Conservation (phyloP, 352 stramenopile species). For the Aphanomyces euteiches region DNA sequence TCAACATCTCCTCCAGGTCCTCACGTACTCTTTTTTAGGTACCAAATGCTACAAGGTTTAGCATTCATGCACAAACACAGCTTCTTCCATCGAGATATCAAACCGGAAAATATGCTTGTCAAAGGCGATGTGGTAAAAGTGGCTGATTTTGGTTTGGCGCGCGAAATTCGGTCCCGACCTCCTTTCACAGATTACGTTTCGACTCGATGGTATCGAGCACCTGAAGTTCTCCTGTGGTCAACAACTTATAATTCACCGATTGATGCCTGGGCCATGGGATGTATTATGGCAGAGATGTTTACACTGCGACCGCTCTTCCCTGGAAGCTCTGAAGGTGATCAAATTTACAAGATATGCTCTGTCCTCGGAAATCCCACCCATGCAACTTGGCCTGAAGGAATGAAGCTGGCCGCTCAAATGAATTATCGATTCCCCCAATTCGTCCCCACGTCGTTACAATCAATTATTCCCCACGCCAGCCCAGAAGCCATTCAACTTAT, state of each 20-base stretch:
- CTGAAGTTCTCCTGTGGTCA: conserved; percentile 94
- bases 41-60: conserved; percentile 96
- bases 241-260: conserved; percentile 96
- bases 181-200: conserved; percentile 98
- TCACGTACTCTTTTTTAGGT: conserved; percentile 35
- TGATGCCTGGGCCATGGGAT: conserved; percentile 96
- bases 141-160: conserved; percentile 97
- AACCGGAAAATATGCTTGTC: conserved; percentile 97
- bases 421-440: conserved; percentile 96
- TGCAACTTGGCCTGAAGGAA: conserved; percentile 90
- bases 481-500: conserved; percentile 90
- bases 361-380: conserved; percentile 91
- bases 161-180: conserved; percentile 86
- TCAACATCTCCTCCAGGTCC: neutral
- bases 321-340: conserved; percentile 93
- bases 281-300: conserved; percentile 98
- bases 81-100: conserved; percentile 99
- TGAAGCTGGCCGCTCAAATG: conserved; percentile 94
- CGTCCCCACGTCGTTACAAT: conserved; percentile 79
- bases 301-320: conserved; percentile 96
- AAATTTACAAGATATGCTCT: conserved; percentile 97
- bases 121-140: conserved; percentile 96
- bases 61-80: conserved; percentile 98
- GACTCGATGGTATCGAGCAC: conserved; percentile 97
- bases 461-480: conserved; percentile 89